Base-by-base conservation (phyloP, 805 yeast species). In the Isabelozyma rhagii region DNA sequence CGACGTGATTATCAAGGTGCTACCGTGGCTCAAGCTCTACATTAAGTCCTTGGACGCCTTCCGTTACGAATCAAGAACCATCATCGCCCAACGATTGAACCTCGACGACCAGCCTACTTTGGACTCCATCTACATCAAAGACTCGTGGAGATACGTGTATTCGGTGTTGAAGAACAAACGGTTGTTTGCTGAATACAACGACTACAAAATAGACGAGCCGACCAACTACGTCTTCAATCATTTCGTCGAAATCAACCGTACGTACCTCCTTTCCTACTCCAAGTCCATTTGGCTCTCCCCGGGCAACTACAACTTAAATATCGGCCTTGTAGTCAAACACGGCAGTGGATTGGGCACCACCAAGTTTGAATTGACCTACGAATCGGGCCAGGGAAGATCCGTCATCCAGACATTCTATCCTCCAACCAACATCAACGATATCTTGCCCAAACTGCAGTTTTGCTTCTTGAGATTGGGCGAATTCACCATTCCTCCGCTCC, bases 331-430 rank as follows among this genome's bases (percentile, higher is more conserved):
- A 6, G 66, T 81, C n/a, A 78, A 79, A 46, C 75, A 77, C 51
- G 81, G 80, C 1, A 67, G 71, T 47, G 87, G 87, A 0, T 61
- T 83, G 27, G 86, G 85, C 2, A 81, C 85, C 13, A 79, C 83
- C 14, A 74, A 75, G 55, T 82, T 83, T 54, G 79, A 74, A 54
- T 67, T 82, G 7, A 57, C 60, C 15, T 69, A 69, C 49, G 51
- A 63, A 31, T 59, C 63, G 25, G 60, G 60, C 1, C 54, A 62
- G 2, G 65, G 65, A 8, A 56, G 65, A 13, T 59, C 58, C 17
- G 52, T 69, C 2, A 51, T 56, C 21, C 67, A 75, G 46, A 69
- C 74, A 1, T 81, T 75, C 50, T 81, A 76, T 55, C 84, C 87
- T 0, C 83, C 87, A 0, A 69, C 80, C 0, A 78, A 80, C 54